phyloP scores from a whole-genome alignment of 331 rosid genomes.

The Erythrophleum ivorense region DNA sequence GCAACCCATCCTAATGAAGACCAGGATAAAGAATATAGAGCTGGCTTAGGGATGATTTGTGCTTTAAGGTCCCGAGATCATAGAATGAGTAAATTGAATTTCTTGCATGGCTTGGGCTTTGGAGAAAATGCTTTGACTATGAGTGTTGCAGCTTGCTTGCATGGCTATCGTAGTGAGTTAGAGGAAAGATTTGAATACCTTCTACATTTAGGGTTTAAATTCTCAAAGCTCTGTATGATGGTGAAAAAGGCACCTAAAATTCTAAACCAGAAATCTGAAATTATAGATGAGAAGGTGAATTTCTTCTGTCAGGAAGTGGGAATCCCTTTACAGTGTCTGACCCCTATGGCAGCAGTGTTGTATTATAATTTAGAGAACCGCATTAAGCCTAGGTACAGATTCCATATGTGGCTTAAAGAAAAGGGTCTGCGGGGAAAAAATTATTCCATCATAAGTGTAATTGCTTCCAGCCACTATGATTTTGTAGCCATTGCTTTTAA shows the following conservation, averaged over 20 bases:
- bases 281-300: slow-evolving; percentile 56
- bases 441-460: slow-evolving; percentile 57
- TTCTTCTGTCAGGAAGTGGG: slow-evolving; percentile 57
- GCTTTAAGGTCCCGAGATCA: slow-evolving; percentile 41
- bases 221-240: slow-evolving; percentile 66
- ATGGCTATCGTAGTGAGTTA: slow-evolving; percentile 53
- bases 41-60: slow-evolving; percentile 49
- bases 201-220: slow-evolving; percentile 53
- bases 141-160: slow-evolving; percentile 47
- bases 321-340: slow-evolving; percentile 48
- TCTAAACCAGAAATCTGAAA: slow-evolving; percentile 59
- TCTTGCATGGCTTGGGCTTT: slow-evolving; percentile 68
- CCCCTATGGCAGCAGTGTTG: slow-evolving; percentile 54
- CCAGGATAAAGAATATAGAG: slow-evolving; percentile 41
- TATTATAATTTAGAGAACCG: slow-evolving; percentile 59
- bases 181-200: slow-evolving; percentile 64
- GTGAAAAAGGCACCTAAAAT: slow-evolving; percentile 52
- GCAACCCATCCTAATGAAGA: slow-evolving; percentile 52
- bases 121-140: slow-evolving; percentile 66
- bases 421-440: slow-evolving; percentile 50
- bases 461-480: slow-evolving; percentile 52
- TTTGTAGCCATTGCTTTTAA: slow-evolving; percentile 49
- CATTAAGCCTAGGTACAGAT: slow-evolving; percentile 62
- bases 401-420: slow-evolving; percentile 58
- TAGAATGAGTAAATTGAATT: slow-evolving; percentile 55